Evolutionary conservation across 352 stramenopile species (phyloP).

Genomic region (Phytophthora rubi): DNA sequence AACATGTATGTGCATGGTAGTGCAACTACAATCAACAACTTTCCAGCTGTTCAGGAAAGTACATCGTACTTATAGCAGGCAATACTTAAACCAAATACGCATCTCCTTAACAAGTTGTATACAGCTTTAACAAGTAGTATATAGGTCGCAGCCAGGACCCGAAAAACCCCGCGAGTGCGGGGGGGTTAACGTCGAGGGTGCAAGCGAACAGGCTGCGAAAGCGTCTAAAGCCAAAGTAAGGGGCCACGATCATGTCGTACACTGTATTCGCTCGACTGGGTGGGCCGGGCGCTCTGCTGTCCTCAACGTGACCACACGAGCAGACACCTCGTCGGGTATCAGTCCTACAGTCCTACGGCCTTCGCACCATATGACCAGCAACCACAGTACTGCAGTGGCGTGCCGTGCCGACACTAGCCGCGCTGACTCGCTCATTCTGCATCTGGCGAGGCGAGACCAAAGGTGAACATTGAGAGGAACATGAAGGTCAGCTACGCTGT

Average conservation of each 20-base stretch:
- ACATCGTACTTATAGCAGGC: too few relatives aligned
- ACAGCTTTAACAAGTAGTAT: too few relatives aligned
- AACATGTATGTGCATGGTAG: too few relatives aligned
- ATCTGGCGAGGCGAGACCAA: constrained; percentile 5
- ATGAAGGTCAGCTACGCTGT: constrained; percentile 25
- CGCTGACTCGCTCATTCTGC: constrained; percentile 29
- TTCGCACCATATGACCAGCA: constrained; percentile 1
- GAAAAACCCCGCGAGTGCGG: too few relatives aligned
- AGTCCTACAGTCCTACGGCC: neutral
- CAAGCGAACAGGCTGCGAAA: too few relatives aligned
- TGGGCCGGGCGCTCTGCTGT: constrained; percentile 3
- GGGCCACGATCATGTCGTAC: neutral
- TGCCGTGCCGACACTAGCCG: neutral
- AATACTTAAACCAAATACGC: too few relatives aligned
- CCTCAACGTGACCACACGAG: constrained; percentile 19
- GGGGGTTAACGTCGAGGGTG: too few relatives aligned
- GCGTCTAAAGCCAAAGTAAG: neutral
- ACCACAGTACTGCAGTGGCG: neutral
- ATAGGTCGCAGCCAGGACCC: too few relatives aligned
- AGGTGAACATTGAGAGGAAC: neutral
- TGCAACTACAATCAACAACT: too few relatives aligned
- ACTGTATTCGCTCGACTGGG: neutral
- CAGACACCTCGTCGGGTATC: neutral
- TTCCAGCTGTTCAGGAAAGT: too few relatives aligned
- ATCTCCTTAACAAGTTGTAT: too few relatives aligned